Evolutionary conservation across 805 yeast genomes (phyloP).

Genomic region (Nakazawaea wyomingensis): DNA sequence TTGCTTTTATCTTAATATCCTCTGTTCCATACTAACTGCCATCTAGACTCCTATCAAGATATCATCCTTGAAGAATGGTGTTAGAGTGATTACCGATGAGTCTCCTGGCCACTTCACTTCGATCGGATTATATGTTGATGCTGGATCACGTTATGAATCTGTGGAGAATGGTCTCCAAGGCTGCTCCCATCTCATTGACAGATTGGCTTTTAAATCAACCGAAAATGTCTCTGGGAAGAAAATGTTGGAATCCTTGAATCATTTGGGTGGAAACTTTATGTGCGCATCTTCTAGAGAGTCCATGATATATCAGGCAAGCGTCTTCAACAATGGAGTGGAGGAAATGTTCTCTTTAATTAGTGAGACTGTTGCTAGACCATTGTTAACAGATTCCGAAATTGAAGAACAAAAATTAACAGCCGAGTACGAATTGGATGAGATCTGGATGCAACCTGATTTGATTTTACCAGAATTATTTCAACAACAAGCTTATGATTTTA

Average conservation of each 20-base stretch:
- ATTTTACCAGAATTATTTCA: conserved; percentile 89
- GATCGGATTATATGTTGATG: conserved; percentile 81
- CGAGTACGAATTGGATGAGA: conserved; percentile 76
- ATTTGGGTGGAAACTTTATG: conserved; percentile 90
- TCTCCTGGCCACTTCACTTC: conserved; percentile 91
- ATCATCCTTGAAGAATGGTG: conserved; percentile 62
- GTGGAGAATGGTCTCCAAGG: conserved; percentile 50
- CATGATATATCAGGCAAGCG: conserved; percentile 90
- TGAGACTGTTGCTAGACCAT: conserved; percentile 74
- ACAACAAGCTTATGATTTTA: conserved; percentile 65
- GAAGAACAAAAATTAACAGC: conserved; percentile 69
- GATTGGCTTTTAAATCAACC: conserved; percentile 80
- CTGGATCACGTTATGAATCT: conserved; percentile 84
- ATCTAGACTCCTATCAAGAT: conserved; percentile 5
- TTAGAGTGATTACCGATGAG: conserved; percentile 77
- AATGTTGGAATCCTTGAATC: conserved; percentile 71
- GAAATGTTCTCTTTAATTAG: conserved; percentile 70
- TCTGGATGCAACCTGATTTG: conserved; percentile 77
- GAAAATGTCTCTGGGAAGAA: conserved; percentile 50
- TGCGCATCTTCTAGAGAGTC: conserved; percentile 90
- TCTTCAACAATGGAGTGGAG: conserved; percentile 80
- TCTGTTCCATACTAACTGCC: too few relatives aligned
- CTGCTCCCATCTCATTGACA: conserved; percentile 75
- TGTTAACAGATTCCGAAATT: conserved; percentile 62
- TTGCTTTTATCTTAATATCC: too few relatives aligned